These are phyloP conservation scores for Cryptococcus jaspeensis DNA, from an alignment of 1,284 basidiomycete genomes.

Conservation along the genomic window DNA sequence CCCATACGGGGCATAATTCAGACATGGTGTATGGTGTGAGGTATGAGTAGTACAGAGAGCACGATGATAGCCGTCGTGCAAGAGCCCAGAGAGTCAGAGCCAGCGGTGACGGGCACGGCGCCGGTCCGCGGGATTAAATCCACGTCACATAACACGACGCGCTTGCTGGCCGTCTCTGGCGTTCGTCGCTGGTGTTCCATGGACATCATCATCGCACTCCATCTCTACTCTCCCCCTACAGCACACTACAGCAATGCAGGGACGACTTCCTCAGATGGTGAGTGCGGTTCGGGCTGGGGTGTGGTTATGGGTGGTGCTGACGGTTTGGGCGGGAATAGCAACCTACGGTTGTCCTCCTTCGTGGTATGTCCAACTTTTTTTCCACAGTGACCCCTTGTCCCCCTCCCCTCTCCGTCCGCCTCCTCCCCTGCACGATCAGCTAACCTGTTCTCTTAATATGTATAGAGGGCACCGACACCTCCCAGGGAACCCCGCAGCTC, in stretches of 20 bases:
- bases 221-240: background rate
- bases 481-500: conserved; percentile 90
- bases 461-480: conserved; percentile 88
- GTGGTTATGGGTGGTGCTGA: too few species aligned
- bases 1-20: conserved; percentile 52
- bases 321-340: too few species aligned
- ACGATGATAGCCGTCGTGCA: too few species aligned
- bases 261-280: conserved; percentile 50
- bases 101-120: too few species aligned
- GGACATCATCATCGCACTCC: conserved; percentile 1
- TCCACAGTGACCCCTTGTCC: background rate
- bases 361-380: conserved; percentile 49
- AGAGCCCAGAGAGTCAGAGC: background rate
- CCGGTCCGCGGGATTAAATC: background rate
- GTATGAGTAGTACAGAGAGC: too few species aligned
- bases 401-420: background rate
- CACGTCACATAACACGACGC: conserved; percentile 12
- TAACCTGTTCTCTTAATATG: background rate
- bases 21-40: conserved; percentile 29
- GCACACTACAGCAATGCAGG: conserved; percentile 35
- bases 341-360: conserved; percentile 89
- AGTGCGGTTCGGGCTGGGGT: too few species aligned
- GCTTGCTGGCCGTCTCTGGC: background rate
- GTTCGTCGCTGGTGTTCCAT: too few species aligned
- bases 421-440: background rate